Base-by-base conservation (phyloP, 164 flowering plant genomes). In the Magnolia changhungtana region DNA sequence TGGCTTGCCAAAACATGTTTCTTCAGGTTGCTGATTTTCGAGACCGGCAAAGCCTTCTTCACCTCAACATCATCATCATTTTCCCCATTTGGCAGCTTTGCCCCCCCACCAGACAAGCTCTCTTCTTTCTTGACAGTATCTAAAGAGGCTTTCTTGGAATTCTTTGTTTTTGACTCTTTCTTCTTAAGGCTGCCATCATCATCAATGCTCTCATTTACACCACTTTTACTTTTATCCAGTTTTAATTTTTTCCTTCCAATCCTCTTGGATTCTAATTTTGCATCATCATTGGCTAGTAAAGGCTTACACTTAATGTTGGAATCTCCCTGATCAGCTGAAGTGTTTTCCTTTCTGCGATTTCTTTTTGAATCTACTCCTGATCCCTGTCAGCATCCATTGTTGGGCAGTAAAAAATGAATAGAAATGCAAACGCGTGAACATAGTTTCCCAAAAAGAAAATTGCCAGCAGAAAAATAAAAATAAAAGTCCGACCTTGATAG, bases 121-220 rank as follows among this genome's bases (percentile, higher is more conserved):
- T 31, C 78, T 71, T 77, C 76, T 13, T 59, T 65, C 67, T 67
- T 68, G 27, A 58, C 16, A 16, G 66, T 8, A 75, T 66, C 51
- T 24, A 19, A 14, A 66, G 19, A 7, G 63, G 27, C 19, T 66
- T 63, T 16, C 45, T 70, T 61, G 9, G 80, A 72, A 72, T 50
- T 59, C 67, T 45, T 27, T 18, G 78, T n/a, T 61, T 59, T 69
- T 21, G 50, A 16, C 50, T 55, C 50, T 31, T 59, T 76, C 58
- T 76, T 45, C 21, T n/a, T 70, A 11, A 66, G 68, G 63, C 16
- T n/a, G 58, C 58, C 58, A 45, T 66, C 49, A 31, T 50, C 63
- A 51, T 49, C 18, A 50, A 63, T 51, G 51, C 52, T 58, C 74
- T 69, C 58, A 21, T 8, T 2, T 65, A 21, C 7, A 21, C 20